phyloP scores from a whole-genome alignment of 176 grass and related monocot genomes.

The Canna indica region DNA sequence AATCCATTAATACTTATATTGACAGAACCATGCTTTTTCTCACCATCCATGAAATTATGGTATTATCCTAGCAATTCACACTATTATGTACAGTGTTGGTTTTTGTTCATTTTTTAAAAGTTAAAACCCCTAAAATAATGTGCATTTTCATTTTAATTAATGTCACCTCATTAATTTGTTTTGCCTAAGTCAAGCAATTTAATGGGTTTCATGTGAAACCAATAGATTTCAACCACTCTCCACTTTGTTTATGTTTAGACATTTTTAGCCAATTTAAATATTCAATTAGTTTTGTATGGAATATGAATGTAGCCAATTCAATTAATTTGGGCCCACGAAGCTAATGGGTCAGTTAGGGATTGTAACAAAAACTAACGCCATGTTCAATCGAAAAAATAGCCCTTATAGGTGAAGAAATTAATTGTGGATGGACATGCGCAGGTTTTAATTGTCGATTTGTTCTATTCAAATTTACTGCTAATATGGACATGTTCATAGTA shows the following conservation, averaged over 20 bases:
- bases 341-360: too few relatives aligned
- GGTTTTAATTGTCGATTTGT: too few relatives aligned
- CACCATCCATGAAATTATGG: neutral
- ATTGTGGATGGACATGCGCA: too few relatives aligned
- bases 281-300: neutral
- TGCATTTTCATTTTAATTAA: neutral
- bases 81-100: neutral
- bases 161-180: neutral
- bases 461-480: too few relatives aligned
- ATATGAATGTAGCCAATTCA: too few relatives aligned
- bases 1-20: neutral
- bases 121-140: neutral
- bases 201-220: neutral
- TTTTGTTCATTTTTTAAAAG: neutral
- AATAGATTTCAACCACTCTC: neutral
- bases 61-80: neutral
- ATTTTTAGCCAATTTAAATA: neutral
- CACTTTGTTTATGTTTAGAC: too few relatives aligned
- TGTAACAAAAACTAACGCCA: too few relatives aligned
- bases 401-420: too few relatives aligned
- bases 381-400: too few relatives aligned
- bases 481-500: too few relatives aligned
- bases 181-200: neutral
- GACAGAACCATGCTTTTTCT: too few relatives aligned
- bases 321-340: too few relatives aligned